Base-by-base conservation (phyloP, 768 basidiomycete genomes). In the Hydnum rufescens region DNA sequence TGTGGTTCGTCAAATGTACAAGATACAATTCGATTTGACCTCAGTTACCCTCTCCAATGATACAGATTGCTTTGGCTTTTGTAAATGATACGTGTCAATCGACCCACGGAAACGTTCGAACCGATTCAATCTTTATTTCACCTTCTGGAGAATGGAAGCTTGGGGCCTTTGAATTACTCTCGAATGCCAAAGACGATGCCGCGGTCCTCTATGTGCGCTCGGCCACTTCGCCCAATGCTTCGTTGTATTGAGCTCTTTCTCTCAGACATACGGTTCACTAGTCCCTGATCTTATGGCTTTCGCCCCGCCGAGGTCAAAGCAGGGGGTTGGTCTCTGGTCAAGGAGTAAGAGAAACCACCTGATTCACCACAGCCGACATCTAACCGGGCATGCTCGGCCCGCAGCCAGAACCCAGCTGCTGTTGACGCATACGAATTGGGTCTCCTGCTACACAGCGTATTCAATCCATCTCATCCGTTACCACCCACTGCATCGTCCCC, bases 141-240 rank as follows among this genome's bases (percentile, higher is more conserved):
- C 80, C 82, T 0, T 85, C 88, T 0, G 87, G 93, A 3, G 95
- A 99, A 68, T 97, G 93, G 95, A 86, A 86, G 61, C 68, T 99
- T 4, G 92, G 87, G 19, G 93, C 93, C 0, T 90, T 97, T 60
- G 95, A 99, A 60, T 66, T 93, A 0, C 64, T 95, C 56, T 89
- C 87, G 59, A 85, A 74, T 58, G 73, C 80, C 5, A 83, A 78
- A 58, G 92, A 96, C 51, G 78, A 84, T 13, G 64, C 70, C 43
- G 75, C 83, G 30, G 74, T 84, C 16, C 68, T 90, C 61, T 93
- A 84, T 70, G 88, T 90, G 67, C 65, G 82, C 66, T 58, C 60
- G 56, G 51, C 54, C 39, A 36, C 36, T 57, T 22, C 18, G 13
- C 5, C 28, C 31, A 23, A 42, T 23, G n/a, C 23, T 31, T 53